Evolutionary conservation across 495 filamentous ascomycete genomes (phyloP).

Genomic region (Penicillium roqueforti): DNA sequence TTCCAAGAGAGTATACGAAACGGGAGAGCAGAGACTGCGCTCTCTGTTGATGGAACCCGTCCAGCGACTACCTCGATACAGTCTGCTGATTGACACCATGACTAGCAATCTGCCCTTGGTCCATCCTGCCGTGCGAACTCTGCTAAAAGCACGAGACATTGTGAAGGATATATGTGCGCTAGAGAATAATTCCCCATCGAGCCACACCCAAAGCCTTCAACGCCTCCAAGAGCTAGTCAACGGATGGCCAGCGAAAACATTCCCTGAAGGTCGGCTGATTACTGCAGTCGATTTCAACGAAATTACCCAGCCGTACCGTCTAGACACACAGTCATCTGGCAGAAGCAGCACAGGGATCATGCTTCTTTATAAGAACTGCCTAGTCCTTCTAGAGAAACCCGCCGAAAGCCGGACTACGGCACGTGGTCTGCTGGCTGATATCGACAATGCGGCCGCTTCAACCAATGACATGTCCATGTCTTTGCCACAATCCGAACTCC

Average conservation of each 20-base stretch:
- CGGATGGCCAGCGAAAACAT: slow-evolving; percentile 71
- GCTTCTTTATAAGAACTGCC: slow-evolving; percentile 76
- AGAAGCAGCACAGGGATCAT: slow-evolving; percentile 65
- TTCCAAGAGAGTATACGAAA: slow-evolving; percentile 69
- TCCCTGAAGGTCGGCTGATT: slow-evolving; percentile 75
- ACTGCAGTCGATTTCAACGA: slow-evolving; percentile 79
- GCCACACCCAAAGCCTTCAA: slow-evolving; percentile 65
- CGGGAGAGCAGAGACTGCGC: slow-evolving; percentile 84
- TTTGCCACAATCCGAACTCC: slow-evolving; percentile 52
- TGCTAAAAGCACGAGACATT: slow-evolving; percentile 83
- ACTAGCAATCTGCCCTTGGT: slow-evolving; percentile 73
- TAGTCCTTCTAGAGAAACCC: slow-evolving; percentile 71
- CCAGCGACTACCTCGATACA: slow-evolving; percentile 91
- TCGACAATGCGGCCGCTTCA: slow-evolving; percentile 57
- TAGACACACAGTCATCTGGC: slow-evolving; percentile 29
- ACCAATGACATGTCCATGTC: slow-evolving; percentile 37
- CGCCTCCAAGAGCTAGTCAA: slow-evolving; percentile 71
- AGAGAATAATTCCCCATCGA: slow-evolving; percentile 58
- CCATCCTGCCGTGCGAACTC: slow-evolving; percentile 71
- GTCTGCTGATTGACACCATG: slow-evolving; percentile 93
- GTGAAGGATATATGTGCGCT: slow-evolving; percentile 93
- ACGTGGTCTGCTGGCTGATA: slow-evolving; percentile 72
- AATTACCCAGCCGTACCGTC: slow-evolving; percentile 66
- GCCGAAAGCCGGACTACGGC: slow-evolving; percentile 59
- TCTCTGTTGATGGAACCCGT: slow-evolving; percentile 97